phyloP scores from a whole-genome alignment of 805 yeast genomes.

The Metschnikowia drakensbergensis region DNA sequence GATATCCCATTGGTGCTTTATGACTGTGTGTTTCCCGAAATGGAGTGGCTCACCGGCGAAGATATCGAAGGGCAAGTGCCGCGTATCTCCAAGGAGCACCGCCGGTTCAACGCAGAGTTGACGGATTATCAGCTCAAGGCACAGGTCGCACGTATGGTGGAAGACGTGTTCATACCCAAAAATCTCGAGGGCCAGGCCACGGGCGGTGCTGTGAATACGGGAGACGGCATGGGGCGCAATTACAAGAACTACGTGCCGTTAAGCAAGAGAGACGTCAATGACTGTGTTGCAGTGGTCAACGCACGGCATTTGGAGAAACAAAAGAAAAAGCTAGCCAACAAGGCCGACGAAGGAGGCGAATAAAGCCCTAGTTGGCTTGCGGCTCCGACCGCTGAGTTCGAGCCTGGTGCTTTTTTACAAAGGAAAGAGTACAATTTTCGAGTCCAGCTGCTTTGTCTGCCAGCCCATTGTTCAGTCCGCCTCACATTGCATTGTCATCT shows the following conservation, averaged over 20 bases:
- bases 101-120: slow-evolving; percentile 47
- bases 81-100: slow-evolving; percentile 41
- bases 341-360: too few relatives aligned
- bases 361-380: too few relatives aligned
- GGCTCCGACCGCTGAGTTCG: too few relatives aligned
- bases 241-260: slow-evolving; percentile 56
- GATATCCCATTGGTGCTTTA: slow-evolving; percentile 84
- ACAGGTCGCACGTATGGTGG: slow-evolving; percentile 49
- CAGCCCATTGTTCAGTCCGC: too few relatives aligned
- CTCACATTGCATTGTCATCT: too few relatives aligned
- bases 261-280: slow-evolving; percentile 52
- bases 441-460: too few relatives aligned
- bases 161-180: slow-evolving; percentile 20
- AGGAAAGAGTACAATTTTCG: too few relatives aligned
- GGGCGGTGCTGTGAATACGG: slow-evolving; percentile 49
- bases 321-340: slow-evolving; percentile 17
- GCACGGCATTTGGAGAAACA: slow-evolving; percentile 51
- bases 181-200: slow-evolving; percentile 6
- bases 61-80: slow-evolving; percentile 18
- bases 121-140: slow-evolving; percentile 57
- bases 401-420: too few relatives aligned
- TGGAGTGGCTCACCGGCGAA: slow-evolving; percentile 58
- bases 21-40: slow-evolving; percentile 71
- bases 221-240: slow-evolving; percentile 76
- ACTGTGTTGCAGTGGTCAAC: slow-evolving; percentile 67